Conservation (phyloP, 75 land plant genomes). For the Pinus taeda region DNA sequence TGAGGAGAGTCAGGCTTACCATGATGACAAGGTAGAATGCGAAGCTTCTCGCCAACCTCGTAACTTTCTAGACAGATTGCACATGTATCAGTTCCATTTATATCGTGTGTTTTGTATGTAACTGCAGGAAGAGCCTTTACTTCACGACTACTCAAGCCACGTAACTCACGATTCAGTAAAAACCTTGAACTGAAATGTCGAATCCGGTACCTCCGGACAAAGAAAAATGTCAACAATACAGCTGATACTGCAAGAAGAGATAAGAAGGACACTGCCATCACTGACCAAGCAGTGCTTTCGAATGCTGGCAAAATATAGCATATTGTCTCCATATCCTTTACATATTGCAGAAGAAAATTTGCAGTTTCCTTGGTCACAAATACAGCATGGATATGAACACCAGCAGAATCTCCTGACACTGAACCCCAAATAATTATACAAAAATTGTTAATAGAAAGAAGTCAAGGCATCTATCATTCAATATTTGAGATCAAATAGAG, state of each 20-base stretch:
- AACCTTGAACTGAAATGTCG: conserved; percentile 20
- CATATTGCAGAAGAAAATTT: conserved; percentile 26
- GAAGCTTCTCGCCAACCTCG: conserved; percentile 32
- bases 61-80: conserved; percentile 53
- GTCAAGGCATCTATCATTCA: neutral
- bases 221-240: conserved; percentile 41
- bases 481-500: neutral
- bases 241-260: conserved; percentile 52
- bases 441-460: conserved; percentile 6
- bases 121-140: conserved; percentile 43
- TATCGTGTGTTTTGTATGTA: conserved; percentile 21
- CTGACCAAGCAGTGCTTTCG: conserved; percentile 56
- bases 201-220: conserved; percentile 40
- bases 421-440: conserved; percentile 7
- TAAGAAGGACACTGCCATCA: conserved; percentile 52
- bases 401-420: conserved; percentile 45
- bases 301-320: conserved; percentile 50
- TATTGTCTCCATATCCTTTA: conserved; percentile 19
- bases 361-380: conserved; percentile 45
- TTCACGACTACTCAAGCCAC: conserved; percentile 37
- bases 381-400: conserved; percentile 38
- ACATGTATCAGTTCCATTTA: conserved; percentile 32
- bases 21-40: conserved; percentile 46
- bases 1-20: conserved; percentile 14
- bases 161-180: conserved; percentile 18